Evolutionary conservation across 805 yeast species (phyloP).

Genomic region (Metschnikowia koreensis): DNA sequence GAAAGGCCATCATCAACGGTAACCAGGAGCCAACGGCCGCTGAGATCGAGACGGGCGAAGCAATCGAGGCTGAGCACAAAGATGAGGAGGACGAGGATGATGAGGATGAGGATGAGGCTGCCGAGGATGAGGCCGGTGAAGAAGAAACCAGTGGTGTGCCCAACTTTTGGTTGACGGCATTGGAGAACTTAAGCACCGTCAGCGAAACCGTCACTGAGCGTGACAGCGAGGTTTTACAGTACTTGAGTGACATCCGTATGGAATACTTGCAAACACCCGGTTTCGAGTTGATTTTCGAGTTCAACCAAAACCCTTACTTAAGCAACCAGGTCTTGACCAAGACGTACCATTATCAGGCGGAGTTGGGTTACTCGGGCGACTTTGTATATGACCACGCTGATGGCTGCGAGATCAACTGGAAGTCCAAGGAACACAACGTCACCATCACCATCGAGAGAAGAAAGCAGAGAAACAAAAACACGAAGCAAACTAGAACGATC

Average conservation of each 20-base stretch:
- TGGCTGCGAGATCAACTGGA: constrained; percentile 85
- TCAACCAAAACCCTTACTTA: constrained; percentile 73
- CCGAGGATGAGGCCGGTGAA: constrained; percentile 39
- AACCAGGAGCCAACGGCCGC: constrained; percentile 70
- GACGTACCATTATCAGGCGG: constrained; percentile 91
- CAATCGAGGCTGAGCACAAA: constrained; percentile 56
- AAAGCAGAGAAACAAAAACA: constrained; percentile 94
- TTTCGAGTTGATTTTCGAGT: constrained; percentile 81
- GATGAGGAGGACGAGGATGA: constrained; percentile 43
- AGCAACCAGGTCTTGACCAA: constrained; percentile 70
- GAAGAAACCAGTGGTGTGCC: constrained; percentile 71
- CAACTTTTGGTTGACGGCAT: constrained; percentile 93
- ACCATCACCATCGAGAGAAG: constrained; percentile 88
- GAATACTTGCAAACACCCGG: constrained; percentile 85
- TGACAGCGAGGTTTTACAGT: constrained; percentile 78
- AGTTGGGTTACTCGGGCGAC: constrained; percentile 92
- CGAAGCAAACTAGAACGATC: constrained; percentile 93
- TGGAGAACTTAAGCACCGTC: constrained; percentile 79
- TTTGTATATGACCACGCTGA: constrained; percentile 96
- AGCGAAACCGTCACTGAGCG: constrained; percentile 85
- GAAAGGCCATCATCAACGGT: constrained; percentile 74
- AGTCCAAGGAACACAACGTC: constrained; percentile 72
- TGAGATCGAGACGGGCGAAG: constrained; percentile 77
- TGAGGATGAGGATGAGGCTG: constrained; percentile 44
- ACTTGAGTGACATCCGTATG: constrained; percentile 68